Evolutionary conservation across 2,329 filamentous ascomycete species (phyloP).

Genomic region (Elsinoe perseae): DNA sequence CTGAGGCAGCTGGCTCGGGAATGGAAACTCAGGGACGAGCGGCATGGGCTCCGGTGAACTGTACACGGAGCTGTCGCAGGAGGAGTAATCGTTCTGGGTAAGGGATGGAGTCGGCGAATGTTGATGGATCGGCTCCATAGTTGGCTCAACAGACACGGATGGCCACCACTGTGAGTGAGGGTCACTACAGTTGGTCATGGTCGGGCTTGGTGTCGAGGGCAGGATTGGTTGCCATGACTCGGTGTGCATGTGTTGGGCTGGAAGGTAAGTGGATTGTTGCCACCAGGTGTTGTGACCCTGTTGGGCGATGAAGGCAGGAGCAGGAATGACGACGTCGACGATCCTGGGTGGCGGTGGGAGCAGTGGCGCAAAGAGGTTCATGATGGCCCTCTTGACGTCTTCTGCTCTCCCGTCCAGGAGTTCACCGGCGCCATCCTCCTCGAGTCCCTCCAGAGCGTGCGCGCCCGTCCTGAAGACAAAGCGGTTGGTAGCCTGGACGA

Average conservation of each 20-base stretch:
- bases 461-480: slow-evolving; percentile 90
- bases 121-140: slow-evolving; percentile 63
- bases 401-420: slow-evolving; percentile 84
- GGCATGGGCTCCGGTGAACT: slow-evolving; percentile 67
- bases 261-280: slow-evolving; percentile 54
- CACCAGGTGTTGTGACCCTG: slow-evolving; percentile 62
- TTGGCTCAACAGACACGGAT: slow-evolving; percentile 45
- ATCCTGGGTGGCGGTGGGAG: slow-evolving; percentile 81
- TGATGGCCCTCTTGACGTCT: slow-evolving; percentile 82
- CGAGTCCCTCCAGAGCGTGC: slow-evolving; percentile 83
- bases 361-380: slow-evolving; percentile 74
- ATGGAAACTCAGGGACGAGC: slow-evolving; percentile 66
- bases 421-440: slow-evolving; percentile 93
- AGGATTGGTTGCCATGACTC: slow-evolving; percentile 79
- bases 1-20: slow-evolving; percentile 81
- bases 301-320: slow-evolving; percentile 48
- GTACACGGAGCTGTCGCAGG: slow-evolving; percentile 53
- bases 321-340: slow-evolving; percentile 80
- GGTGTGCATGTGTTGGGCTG: slow-evolving; percentile 60
- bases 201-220: slow-evolving; percentile 75
- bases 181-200: slow-evolving; percentile 60
- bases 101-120: slow-evolving; percentile 73
- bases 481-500: slow-evolving; percentile 92
- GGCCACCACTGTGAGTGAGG: slow-evolving; percentile 51
- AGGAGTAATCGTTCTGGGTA: slow-evolving; percentile 61